Percentiles rank a stretch among this genome's conserved stretches.
Evolutionary conservation across 768 basidiomycete species (phyloP).

Genomic region (Suillus clintonianus): DNA sequence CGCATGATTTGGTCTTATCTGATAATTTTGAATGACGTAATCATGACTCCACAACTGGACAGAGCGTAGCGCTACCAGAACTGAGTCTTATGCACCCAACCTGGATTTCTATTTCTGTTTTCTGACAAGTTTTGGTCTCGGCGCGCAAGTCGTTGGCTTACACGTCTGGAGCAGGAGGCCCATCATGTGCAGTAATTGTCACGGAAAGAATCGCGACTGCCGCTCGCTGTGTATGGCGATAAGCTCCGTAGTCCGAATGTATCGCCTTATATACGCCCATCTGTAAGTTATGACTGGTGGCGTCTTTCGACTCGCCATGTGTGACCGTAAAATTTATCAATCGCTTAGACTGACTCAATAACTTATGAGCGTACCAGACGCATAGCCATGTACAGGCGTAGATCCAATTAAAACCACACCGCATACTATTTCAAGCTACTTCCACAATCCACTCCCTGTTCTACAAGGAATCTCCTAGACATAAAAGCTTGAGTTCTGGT

Average conservation of each 20-base stretch:
- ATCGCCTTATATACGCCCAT: background rate
- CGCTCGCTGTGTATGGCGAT: too few species aligned
- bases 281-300: background rate
- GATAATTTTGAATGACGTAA: background rate
- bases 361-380: background rate
- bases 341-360: background rate
- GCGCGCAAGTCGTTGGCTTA: background rate
- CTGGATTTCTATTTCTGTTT: too few species aligned
- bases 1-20: background rate
- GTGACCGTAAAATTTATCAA: background rate
- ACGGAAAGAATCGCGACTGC: background rate
- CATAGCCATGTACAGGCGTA: background rate
- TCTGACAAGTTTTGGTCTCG: background rate
- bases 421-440: background rate
- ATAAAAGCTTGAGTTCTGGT: constrained; percentile 36
- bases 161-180: background rate
- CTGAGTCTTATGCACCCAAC: too few species aligned
- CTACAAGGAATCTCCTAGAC: constrained; percentile 17
- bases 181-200: background rate
- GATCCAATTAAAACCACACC: background rate
- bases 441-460: background rate
- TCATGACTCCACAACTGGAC: background rate
- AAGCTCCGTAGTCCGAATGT: background rate
- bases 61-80: too few species aligned
- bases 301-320: background rate